Conservation (phyloP, 805 yeast genomes). For the Yarrowia porcina region DNA sequence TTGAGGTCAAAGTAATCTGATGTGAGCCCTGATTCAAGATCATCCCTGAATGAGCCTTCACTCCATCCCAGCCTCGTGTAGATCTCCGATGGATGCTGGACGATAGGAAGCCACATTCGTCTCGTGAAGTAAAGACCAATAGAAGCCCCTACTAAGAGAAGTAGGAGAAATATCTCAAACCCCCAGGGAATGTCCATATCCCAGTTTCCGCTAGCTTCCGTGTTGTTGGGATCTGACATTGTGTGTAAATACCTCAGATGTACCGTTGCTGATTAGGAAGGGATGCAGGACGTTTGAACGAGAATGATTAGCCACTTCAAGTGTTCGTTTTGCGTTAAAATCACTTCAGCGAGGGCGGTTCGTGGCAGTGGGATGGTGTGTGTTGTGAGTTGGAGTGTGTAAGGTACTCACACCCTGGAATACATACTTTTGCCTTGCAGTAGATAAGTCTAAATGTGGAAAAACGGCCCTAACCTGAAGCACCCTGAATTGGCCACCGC, state of each 20-base stretch:
- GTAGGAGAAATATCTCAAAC: neutral
- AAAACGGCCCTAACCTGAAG: neutral
- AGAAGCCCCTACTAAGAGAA: neutral
- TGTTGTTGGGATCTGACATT: neutral
- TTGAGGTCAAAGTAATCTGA: slow-evolving; percentile 58
- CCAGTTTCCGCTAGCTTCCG: neutral
- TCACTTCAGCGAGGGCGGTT: neutral
- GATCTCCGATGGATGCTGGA: slow-evolving; percentile 6
- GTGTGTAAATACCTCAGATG: neutral
- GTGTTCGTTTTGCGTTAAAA: neutral
- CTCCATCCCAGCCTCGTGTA: slow-evolving; percentile 12
- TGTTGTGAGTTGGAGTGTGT: neutral
- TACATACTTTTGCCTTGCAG: neutral
- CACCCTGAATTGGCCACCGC: neutral
- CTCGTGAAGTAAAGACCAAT: neutral
- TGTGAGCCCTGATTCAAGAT: slow-evolving; percentile 54
- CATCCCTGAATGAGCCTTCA: slow-evolving; percentile 42
- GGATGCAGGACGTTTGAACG: neutral
- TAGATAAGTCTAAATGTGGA: neutral
- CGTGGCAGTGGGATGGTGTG: neutral
- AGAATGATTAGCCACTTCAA: neutral
- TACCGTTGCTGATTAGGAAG: neutral
- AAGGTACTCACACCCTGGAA: neutral
- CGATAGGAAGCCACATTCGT: slow-evolving; percentile 7
- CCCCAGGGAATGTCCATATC: slow-evolving; percentile 20